Percentiles rank a stretch among this genome's conserved stretches.
Evolutionary conservation across 352 stramenopile species (phyloP).

Genomic region (Discostella stelligera): DNA sequence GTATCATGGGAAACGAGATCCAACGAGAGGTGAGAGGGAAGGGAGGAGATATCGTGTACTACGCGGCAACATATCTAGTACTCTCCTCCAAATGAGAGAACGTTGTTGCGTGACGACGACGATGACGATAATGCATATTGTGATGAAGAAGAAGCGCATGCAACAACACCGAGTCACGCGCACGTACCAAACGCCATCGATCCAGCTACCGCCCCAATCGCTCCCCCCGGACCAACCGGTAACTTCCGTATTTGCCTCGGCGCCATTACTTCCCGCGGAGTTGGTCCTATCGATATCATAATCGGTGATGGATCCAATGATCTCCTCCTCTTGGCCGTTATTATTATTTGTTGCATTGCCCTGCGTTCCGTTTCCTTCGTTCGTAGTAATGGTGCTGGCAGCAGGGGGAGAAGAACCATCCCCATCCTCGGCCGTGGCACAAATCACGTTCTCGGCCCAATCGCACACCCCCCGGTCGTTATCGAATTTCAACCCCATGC

Average conservation of each 20-base stretch:
- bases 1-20: too few relatives aligned
- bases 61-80: too few relatives aligned
- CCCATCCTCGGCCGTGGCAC: too few relatives aligned
- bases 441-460: slow-evolving; percentile 36
- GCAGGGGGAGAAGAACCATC: too few relatives aligned
- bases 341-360: not conserved
- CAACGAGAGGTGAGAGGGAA: not conserved
- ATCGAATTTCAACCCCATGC: slow-evolving; percentile 53
- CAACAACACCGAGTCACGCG: not conserved
- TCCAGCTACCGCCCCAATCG: slow-evolving; percentile 54
- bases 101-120: not conserved
- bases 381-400: not conserved
- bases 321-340: not conserved
- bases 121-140: not conserved
- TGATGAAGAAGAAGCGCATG: not conserved
- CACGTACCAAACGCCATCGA: slow-evolving; percentile 45
- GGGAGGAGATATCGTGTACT: too few relatives aligned
- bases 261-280: slow-evolving; percentile 10
- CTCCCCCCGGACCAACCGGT: slow-evolving; percentile 29
- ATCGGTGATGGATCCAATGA: slow-evolving; percentile 11
- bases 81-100: too few relatives aligned
- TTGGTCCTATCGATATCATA: slow-evolving; percentile 15
- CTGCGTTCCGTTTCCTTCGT: not conserved
- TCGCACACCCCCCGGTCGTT: slow-evolving; percentile 37
- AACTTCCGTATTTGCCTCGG: not conserved